Base-by-base conservation (phyloP, 768 basidiomycete genomes). In the Russula compacta region DNA sequence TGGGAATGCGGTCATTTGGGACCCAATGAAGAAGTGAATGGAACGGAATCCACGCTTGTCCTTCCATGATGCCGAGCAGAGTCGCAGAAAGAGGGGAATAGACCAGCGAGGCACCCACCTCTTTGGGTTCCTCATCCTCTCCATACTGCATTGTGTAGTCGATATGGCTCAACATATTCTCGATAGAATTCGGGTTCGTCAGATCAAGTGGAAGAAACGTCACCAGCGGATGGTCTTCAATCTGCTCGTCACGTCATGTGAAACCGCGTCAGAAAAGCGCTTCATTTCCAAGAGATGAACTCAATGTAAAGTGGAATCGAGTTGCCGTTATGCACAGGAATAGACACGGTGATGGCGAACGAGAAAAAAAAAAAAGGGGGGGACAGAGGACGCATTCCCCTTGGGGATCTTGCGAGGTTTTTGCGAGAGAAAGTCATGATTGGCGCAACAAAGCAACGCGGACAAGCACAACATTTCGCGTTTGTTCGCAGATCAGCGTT, bases 91-190 rank as follows among this genome's bases (percentile, higher is more conserved):
- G 38, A 47, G 52, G 47, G 49, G 58, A 42, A 56, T 11, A 46
- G 52, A 58, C 36, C 42, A 19, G 49, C 35, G 21, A 47, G 58
- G 40, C 21, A 64, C 78, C 59, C 69, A 89, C 90, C 83, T 92
- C 92, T 78, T 88, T 93, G 15, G 95, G 95, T 70, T 99, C 95
- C 71, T 99, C 95, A 61, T 95, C 92, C 76, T 98, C 95, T 38
- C 95, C 95, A 69, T 97, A 99, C 71, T 99, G 97, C 85, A 99
- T 94, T 60, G 92, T 89, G 68, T 92, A 95, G 75, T 99, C 97
- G 56, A 99, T 89, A 71, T 99, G 94, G 71, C 92, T 94, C 61
- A 99, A 79, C 10, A 98, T 85, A 2, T 83, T 86, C 69, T 92
- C 90, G 55, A 99, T 79, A 0, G 93, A 95, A 68, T 97, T 92